phyloP scores from a whole-genome alignment of 2,329 filamentous ascomycete genomes.

The Capronia coronata region DNA sequence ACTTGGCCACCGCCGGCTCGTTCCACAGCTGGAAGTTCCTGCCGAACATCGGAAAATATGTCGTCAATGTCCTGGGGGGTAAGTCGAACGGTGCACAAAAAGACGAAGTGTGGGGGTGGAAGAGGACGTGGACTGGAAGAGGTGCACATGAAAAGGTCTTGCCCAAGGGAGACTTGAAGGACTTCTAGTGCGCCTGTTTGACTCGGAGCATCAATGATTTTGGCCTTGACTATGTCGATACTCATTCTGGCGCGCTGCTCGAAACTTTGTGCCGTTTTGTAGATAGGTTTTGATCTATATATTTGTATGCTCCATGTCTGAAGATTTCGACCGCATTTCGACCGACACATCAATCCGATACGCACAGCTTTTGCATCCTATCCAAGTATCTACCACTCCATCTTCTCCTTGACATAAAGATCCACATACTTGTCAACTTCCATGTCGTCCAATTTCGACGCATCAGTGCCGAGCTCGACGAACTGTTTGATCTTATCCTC shows the following conservation, averaged over 20 bases:
- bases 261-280: neutral
- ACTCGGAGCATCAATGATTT: too few species aligned
- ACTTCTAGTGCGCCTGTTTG: constrained; percentile 16
- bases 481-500: constrained; percentile 73
- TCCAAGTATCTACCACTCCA: constrained; percentile 33
- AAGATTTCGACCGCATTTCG: too few species aligned
- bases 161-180: constrained; percentile 29
- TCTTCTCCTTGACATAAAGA: constrained; percentile 59
- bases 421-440: constrained; percentile 92
- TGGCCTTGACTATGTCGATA: too few species aligned
- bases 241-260: too few species aligned
- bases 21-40: constrained; percentile 63
- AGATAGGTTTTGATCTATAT: neutral
- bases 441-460: constrained; percentile 67
- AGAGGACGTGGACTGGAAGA: constrained; percentile 25
- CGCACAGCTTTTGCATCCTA: neutral
- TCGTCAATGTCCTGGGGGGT: constrained; percentile 32
- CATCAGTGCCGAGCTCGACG: constrained; percentile 69
- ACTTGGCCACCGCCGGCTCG: constrained; percentile 56
- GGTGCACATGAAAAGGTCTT: constrained; percentile 32
- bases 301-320: too few species aligned
- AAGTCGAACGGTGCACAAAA: constrained; percentile 30
- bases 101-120: constrained; percentile 40
- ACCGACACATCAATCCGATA: too few species aligned
- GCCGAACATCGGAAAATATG: constrained; percentile 55